These are phyloP conservation scores for Penicillium alfredii DNA, from an alignment of 495 filamentous ascomycete species.

Conservation along the genomic window DNA sequence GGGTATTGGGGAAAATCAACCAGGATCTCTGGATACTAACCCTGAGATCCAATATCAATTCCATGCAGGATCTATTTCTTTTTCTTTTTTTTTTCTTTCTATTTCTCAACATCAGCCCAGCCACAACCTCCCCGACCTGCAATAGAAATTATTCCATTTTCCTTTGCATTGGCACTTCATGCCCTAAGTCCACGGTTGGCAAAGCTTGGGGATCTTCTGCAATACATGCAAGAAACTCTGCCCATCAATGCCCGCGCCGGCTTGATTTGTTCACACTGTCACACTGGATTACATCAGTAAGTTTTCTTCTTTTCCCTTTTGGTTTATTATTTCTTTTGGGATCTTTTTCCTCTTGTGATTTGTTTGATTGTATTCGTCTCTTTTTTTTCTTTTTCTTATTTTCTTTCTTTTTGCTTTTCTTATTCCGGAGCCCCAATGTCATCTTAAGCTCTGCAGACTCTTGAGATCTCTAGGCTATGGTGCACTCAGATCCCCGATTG, in stretches of 20 bases:
- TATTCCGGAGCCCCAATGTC: background rate
- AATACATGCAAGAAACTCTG: background rate
- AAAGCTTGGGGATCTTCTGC: background rate
- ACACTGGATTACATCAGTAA: constrained; percentile 19
- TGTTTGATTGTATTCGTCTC: constrained; percentile 9
- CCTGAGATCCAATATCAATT: background rate
- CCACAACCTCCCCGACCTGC: constrained; percentile 3
- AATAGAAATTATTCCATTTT: constrained; percentile 13
- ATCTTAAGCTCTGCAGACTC: constrained; percentile 2
- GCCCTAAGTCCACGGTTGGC: background rate
- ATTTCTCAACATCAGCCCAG: constrained; percentile 13
- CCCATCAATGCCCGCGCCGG: background rate
- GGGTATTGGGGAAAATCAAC: constrained; percentile 13
- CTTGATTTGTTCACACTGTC: constrained; percentile 5
- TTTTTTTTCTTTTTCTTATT: constrained; percentile 11
- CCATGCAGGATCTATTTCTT: constrained; percentile 1
- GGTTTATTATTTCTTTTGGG: constrained; percentile 14
- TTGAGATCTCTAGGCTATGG: constrained; percentile 11
- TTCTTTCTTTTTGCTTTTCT: constrained; percentile 1
- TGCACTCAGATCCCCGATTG: constrained; percentile 2
- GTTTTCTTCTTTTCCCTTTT: constrained; percentile 11
- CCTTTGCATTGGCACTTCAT: constrained; percentile 3
- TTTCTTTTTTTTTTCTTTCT: constrained; percentile 1
- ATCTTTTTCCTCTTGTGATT: constrained; percentile 11
- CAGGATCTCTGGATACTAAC: constrained; percentile 17